These are phyloP conservation scores for Kwoniella bestiolae DNA, from an alignment of 768 basidiomycete genomes.

Conservation along the genomic window DNA sequence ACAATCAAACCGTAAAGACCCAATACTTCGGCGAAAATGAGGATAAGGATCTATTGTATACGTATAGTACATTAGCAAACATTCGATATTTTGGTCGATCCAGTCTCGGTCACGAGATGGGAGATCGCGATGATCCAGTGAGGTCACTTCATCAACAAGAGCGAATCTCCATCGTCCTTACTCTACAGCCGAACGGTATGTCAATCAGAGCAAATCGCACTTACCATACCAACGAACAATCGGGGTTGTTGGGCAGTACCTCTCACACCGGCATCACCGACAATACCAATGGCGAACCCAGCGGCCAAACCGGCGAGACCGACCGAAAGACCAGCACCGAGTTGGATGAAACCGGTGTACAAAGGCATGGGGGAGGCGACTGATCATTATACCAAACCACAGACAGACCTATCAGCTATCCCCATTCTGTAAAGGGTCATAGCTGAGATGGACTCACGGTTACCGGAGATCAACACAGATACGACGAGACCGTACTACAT, in stretches of 20 bases:
- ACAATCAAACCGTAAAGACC: slow-evolving; percentile 95
- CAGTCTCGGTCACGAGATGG: no score
- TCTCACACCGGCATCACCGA: slow-evolving; percentile 97
- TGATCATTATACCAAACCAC: no score
- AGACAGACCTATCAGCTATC: not conserved
- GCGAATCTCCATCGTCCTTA: no score
- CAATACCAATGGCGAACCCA: slow-evolving; percentile 75
- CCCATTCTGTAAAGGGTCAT: not conserved
- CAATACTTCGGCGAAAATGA: slow-evolving; percentile 78
- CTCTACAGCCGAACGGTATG: no score
- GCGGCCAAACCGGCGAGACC: slow-evolving; percentile 74
- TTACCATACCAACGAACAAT: slow-evolving; percentile 85
- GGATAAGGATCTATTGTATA: slow-evolving; percentile 75
- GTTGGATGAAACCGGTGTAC: slow-evolving; percentile 70
- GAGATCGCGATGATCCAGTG: no score
- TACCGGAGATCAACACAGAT: slow-evolving; percentile 89
- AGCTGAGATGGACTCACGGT: slow-evolving; percentile 65
- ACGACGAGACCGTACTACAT: slow-evolving; percentile 91
- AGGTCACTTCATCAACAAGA: no score
- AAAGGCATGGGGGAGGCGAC: slow-evolving; percentile 81
- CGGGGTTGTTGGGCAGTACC: slow-evolving; percentile 96
- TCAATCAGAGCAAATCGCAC: no score
- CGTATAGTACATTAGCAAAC: not conserved
- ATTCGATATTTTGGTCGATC: no score
- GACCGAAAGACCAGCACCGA: slow-evolving; percentile 84